Conservation (phyloP, 805 yeast genomes). For the Lachancea meyersii region DNA sequence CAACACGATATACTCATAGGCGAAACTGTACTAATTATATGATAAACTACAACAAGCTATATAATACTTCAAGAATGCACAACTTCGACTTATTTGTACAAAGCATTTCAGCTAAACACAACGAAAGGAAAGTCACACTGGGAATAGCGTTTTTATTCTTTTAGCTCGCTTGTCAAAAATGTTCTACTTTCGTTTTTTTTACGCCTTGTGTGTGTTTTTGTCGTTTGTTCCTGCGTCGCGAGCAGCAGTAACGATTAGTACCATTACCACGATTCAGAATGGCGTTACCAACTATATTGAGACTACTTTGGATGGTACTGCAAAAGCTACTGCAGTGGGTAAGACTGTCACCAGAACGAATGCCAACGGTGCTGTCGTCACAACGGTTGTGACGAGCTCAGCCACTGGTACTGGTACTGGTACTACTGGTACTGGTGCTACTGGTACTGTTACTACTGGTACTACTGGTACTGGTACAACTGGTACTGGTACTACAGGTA, state of each 20-base stretch:
- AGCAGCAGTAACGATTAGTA: slow-evolving; percentile 5
- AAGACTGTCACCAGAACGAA: slow-evolving; percentile 15
- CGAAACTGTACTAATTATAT: too few species aligned
- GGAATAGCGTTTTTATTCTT: too few species aligned
- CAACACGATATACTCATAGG: too few species aligned
- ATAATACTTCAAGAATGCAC: too few species aligned
- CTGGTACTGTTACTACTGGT: too few species aligned
- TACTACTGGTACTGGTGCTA: too few species aligned
- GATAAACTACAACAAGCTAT: background rate
- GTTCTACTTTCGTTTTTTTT: slow-evolving; percentile 1
- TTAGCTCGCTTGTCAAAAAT: background rate
- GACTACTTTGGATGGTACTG: slow-evolving; percentile 2
- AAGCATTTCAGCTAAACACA: background rate
- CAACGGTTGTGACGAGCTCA: too few species aligned
- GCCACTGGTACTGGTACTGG: too few species aligned
- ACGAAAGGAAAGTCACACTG: too few species aligned
- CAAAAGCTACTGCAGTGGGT: slow-evolving; percentile 9
- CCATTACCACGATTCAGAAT: slow-evolving; percentile 3
- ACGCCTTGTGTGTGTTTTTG: slow-evolving; percentile 5
- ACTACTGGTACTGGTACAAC: background rate
- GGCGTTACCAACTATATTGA: slow-evolving; percentile 3
- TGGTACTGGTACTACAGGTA: slow-evolving; percentile 14
- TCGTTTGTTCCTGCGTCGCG: background rate
- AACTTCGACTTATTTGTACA: too few species aligned
- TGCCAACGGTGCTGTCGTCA: too few species aligned